phyloP scores from a whole-genome alignment of 192 early-diverging fungal genomes.

The Backusella mclennaniae region DNA sequence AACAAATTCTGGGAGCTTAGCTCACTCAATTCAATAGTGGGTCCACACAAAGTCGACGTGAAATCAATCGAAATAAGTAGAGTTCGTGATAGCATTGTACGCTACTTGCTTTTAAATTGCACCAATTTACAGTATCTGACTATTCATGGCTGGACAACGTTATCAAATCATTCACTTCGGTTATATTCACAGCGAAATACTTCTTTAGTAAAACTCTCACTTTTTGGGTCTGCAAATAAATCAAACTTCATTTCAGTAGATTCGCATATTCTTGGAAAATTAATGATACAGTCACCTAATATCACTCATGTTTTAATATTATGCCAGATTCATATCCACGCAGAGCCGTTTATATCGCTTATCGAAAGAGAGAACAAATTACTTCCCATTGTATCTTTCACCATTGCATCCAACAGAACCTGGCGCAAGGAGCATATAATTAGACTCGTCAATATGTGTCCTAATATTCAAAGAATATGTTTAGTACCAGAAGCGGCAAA shows the following conservation, averaged over 20 bases:
- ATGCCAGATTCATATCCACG: constrained; percentile 11
- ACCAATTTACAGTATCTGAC: constrained; percentile 13
- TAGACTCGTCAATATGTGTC: background rate
- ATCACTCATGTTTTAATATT: constrained; percentile 5
- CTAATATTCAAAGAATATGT: background rate
- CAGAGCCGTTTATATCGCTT: background rate
- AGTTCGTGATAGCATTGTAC: constrained; percentile 3
- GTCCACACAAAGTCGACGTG: background rate
- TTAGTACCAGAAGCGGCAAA: constrained; percentile 5
- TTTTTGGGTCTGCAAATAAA: background rate
- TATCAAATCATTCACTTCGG: constrained; percentile 17
- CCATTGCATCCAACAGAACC: background rate
- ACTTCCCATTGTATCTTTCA: background rate
- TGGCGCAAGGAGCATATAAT: constrained; percentile 5
- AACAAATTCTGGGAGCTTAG: background rate
- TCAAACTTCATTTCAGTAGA: constrained; percentile 14
- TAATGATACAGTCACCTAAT: constrained; percentile 6
- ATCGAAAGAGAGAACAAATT: background rate
- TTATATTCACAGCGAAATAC: background rate
- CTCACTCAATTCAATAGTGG: background rate
- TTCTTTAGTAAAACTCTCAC: background rate
- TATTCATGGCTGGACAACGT: constrained; percentile 20
- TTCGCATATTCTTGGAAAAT: background rate
- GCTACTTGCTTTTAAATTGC: constrained; percentile 8
- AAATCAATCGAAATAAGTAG: background rate